Evolutionary conservation across 768 basidiomycete genomes (phyloP), one percentile per base, ranked within the genome.

Genomic region (Udeniomyces megalosporus): DNA sequence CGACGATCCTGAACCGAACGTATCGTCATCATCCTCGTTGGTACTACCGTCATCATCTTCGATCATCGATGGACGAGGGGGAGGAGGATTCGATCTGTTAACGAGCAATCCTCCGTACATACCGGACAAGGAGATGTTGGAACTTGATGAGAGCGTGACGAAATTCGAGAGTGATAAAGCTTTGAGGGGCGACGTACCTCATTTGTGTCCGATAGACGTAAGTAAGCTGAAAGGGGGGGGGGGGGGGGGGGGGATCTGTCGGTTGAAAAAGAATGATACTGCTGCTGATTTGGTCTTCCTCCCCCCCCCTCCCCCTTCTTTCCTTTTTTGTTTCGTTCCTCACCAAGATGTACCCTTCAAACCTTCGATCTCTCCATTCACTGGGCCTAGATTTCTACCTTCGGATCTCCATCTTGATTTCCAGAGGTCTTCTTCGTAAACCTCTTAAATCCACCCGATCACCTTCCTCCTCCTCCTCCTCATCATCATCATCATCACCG

Each of bases 41-140:
- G 17, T 42, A 8, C 10, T 8, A 8, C 38, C 38, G 17, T 8
- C 8, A 42, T 17, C 38, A 17, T 42, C 17, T 42, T 17, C n/a
- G n/a, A n/a, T n/a, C n/a, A n/a, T n/a, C n/a, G n/a, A n/a, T n/a
- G n/a, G n/a, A n/a, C n/a, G 53, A 32, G 14, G 52, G 14, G 6
- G 42, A 50, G 34, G 29, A 54, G 38, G 24, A 29, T 24, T 45
- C 48, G 62, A 65, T 47, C 24, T 65, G 15, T 24, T 65, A n/a
- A 65, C 63, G 34, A 53, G 49, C 24, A 65, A 65, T 22, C 63
- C 63, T 5, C 63, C 63, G 12, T 65, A 65, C 47, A 65, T 65
- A 11, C 63, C 63, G 11, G 10, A 20, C 1, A 1, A 15, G 22
- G 63, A 65, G 58, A 60, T 65, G 50, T 14, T 24, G 11, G 24